Evolutionary conservation across 257 asterid genomes (phyloP).

Genomic region (Petunia axillaris): DNA sequence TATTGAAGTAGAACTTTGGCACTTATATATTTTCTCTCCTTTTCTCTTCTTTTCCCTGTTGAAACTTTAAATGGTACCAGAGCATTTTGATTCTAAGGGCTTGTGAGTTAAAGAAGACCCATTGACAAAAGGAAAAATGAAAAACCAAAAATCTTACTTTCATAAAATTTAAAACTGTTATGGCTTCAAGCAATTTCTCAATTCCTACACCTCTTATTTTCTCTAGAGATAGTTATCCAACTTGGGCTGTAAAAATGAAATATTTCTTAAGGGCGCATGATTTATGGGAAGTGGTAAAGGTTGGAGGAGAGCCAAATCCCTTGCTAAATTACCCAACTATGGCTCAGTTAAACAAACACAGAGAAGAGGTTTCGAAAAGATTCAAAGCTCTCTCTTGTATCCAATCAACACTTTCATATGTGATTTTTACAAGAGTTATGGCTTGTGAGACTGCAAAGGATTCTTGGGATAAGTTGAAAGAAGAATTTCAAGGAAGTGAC

Average conservation of each 20-base stretch:
- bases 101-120: background rate
- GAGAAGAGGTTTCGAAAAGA: background rate
- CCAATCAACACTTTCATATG: background rate
- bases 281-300: background rate
- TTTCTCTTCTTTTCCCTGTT: background rate
- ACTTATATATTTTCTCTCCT: background rate
- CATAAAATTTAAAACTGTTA: background rate
- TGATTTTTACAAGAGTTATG: background rate
- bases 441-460: constrained; percentile 7
- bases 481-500: constrained; percentile 18
- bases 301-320: background rate
- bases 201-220: background rate
- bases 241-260: constrained; percentile 3
- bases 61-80: background rate
- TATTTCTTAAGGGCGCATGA: background rate
- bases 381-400: background rate
- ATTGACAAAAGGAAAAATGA: background rate
- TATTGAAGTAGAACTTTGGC: background rate
- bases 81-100: background rate
- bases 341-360: background rate
- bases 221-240: background rate
- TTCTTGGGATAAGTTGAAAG: background rate
- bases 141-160: background rate
- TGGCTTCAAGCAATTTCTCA: constrained; percentile 12
- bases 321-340: background rate